phyloP scores from a whole-genome alignment of 345 rosid genomes.

The Luvunga scandens region DNA sequence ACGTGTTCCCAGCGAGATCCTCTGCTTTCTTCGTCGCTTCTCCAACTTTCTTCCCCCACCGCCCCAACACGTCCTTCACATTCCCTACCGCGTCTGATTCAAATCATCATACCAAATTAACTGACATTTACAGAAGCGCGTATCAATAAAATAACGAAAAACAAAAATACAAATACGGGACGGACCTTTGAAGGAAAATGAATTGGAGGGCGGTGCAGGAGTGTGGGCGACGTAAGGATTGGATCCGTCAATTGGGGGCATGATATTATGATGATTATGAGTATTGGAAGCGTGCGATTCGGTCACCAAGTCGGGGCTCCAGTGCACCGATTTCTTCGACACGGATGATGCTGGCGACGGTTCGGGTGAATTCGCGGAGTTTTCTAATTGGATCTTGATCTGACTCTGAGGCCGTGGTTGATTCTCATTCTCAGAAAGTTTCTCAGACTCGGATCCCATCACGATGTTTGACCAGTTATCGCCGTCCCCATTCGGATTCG shows the following conservation, averaged over 20 bases:
- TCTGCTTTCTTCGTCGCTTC: constrained; percentile 46
- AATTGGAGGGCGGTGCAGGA: constrained; percentile 33
- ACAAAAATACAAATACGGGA: neutral
- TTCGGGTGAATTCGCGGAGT: constrained; percentile 17
- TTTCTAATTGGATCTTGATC: constrained; percentile 24
- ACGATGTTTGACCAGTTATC: constrained; percentile 15
- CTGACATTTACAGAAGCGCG: neutral
- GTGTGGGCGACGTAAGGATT: constrained; percentile 50
- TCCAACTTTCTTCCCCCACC: constrained; percentile 41
- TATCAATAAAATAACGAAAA: neutral
- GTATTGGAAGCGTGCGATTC: constrained; percentile 33
- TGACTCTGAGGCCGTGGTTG: constrained; percentile 19
- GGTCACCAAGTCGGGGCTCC: constrained; percentile 75
- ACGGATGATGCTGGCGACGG: constrained; percentile 29
- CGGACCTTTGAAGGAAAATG: constrained; percentile 50
- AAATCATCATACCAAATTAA: constrained; percentile 11
- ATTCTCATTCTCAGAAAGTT: neutral
- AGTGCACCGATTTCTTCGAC: constrained; percentile 60
- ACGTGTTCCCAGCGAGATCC: constrained; percentile 43
- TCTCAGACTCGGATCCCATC: constrained; percentile 29
- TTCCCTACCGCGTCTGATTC: constrained; percentile 47
- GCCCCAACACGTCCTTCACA: constrained; percentile 40
- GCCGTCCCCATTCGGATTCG: constrained; percentile 15
- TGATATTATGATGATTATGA: constrained; percentile 13
- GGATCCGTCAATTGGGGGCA: constrained; percentile 33